Conservation (phyloP, 331 rosid genomes). For the Rosa hybrid region DNA sequence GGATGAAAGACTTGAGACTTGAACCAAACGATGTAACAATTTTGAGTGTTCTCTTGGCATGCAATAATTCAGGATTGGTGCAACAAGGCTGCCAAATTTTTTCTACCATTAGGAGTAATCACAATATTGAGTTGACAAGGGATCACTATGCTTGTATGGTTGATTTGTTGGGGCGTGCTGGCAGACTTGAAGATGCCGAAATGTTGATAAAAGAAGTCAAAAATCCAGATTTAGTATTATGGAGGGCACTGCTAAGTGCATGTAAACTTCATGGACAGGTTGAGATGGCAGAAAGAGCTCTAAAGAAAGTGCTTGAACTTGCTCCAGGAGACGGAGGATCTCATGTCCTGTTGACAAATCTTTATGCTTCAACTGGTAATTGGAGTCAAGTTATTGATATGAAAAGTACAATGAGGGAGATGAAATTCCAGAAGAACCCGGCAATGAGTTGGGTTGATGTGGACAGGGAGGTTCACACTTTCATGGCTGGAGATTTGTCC, state of each 20-base stretch:
- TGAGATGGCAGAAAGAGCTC: slow-evolving; percentile 63
- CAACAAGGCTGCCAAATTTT: slow-evolving; percentile 64
- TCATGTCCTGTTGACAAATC: slow-evolving; percentile 57
- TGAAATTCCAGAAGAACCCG: slow-evolving; percentile 55
- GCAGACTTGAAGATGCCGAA: slow-evolving; percentile 67
- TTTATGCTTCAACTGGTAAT: slow-evolving; percentile 67
- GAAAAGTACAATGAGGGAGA: slow-evolving; percentile 54
- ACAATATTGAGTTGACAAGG: slow-evolving; percentile 44
- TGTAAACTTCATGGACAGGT: slow-evolving; percentile 62
- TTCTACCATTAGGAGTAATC: slow-evolving; percentile 36
- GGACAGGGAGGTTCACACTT: slow-evolving; percentile 59
- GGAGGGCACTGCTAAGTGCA: slow-evolving; percentile 65
- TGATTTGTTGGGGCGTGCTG: slow-evolving; percentile 57
- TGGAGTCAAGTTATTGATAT: slow-evolving; percentile 65
- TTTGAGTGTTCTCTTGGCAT: slow-evolving; percentile 66
- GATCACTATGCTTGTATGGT: slow-evolving; percentile 66
- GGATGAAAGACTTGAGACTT: slow-evolving; percentile 40
- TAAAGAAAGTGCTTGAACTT: slow-evolving; percentile 39
- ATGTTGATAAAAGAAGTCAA: slow-evolving; percentile 47
- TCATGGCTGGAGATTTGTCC: slow-evolving; percentile 75
- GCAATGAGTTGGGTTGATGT: slow-evolving; percentile 72
- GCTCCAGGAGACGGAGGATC: slow-evolving; percentile 60
- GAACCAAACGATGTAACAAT: slow-evolving; percentile 57
- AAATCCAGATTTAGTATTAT: slow-evolving; percentile 58
- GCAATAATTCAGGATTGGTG: slow-evolving; percentile 69